Evolutionary conservation across 805 yeast genomes (phyloP).

Genomic region (Candida dendrica): DNA sequence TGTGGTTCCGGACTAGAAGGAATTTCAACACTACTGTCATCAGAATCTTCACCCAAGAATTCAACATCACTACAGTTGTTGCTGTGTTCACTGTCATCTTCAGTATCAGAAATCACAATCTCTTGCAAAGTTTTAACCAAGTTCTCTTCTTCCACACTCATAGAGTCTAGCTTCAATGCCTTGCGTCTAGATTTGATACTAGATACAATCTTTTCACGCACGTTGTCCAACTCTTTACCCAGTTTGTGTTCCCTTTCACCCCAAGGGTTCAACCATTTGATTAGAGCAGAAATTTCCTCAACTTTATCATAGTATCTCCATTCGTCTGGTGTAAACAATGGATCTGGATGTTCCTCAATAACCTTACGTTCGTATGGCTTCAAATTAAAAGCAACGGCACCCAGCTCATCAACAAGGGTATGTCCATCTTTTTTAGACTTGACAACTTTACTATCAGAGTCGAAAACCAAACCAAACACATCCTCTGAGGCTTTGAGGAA

Average conservation of each 20-base stretch:
- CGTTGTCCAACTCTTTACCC: constrained; percentile 48
- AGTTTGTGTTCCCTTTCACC: constrained; percentile 68
- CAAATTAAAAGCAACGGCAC: constrained; percentile 21
- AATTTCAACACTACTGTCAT: constrained; percentile 1
- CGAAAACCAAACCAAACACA: constrained; percentile 17
- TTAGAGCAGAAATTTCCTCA: constrained; percentile 47
- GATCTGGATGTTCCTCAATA: constrained; percentile 58
- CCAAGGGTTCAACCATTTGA: constrained; percentile 66
- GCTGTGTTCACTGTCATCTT: constrained; percentile 16
- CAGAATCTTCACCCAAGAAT: constrained; percentile 1
- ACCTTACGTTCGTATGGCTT: constrained; percentile 45
- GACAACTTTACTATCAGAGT: constrained; percentile 40
- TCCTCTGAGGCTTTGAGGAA: constrained; percentile 16
- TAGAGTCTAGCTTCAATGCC: constrained; percentile 38
- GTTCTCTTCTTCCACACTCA: constrained; percentile 35
- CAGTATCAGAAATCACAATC: constrained; percentile 27
- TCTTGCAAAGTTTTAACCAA: constrained; percentile 33
- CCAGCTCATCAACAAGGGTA: constrained; percentile 28
- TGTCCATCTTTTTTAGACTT: constrained; percentile 44
- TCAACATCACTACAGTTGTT: constrained; percentile 8
- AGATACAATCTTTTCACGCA: constrained; percentile 43
- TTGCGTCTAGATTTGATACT: constrained; percentile 55
- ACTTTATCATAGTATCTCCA: constrained; percentile 70
- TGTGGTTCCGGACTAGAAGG: constrained; percentile 8
- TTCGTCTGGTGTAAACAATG: constrained; percentile 40